A percentile compares a stretch with the other conserved stretches of the same genome.
These are phyloP conservation scores for Calonectria multiphialidica DNA, from an alignment of 2,329 filamentous ascomycete genomes.

Conservation along the genomic window DNA sequence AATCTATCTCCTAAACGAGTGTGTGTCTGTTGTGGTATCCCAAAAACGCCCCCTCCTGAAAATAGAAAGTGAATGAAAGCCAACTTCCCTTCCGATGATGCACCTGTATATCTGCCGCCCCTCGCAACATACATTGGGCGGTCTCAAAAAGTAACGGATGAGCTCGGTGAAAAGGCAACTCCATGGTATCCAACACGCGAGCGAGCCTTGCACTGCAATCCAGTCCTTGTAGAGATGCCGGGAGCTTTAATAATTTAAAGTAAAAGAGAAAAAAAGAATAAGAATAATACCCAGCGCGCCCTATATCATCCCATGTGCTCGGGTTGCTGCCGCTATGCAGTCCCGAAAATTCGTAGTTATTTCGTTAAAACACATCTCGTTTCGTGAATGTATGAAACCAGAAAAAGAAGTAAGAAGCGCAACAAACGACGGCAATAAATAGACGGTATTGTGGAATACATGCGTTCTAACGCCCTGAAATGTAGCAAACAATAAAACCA, in stretches of 20 bases:
- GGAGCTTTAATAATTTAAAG: constrained; percentile 28
- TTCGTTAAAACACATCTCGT: constrained; percentile 51
- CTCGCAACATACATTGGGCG: constrained; percentile 39
- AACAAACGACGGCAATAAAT: constrained; percentile 30
- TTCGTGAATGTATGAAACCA: constrained; percentile 45
- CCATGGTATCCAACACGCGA: constrained; percentile 21
- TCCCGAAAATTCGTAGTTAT: constrained; percentile 42
- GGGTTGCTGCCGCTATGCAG: constrained; percentile 37
- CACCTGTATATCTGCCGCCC: constrained; percentile 36
- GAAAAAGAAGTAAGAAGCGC: constrained; percentile 36
- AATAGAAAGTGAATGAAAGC: constrained; percentile 24
- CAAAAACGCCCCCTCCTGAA: constrained; percentile 26
- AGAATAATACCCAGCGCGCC: constrained; percentile 33
- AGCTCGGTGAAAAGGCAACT: constrained; percentile 27
- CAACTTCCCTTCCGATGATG: constrained; percentile 31
- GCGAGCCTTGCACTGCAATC: constrained; percentile 37
- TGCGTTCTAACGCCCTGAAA: constrained; percentile 42
- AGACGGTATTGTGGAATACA: constrained; percentile 41
- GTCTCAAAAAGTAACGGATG: constrained; percentile 26
- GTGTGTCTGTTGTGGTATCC: constrained; percentile 30
- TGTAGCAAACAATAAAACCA: constrained; percentile 29
- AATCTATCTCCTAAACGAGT: constrained; percentile 42
- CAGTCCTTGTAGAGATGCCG: constrained; percentile 30
- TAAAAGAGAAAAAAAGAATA: constrained; percentile 25
- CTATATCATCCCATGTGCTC: constrained; percentile 43